phyloP scores from a whole-genome alignment of 345 rosid species.

The Hypericum perforatum region DNA sequence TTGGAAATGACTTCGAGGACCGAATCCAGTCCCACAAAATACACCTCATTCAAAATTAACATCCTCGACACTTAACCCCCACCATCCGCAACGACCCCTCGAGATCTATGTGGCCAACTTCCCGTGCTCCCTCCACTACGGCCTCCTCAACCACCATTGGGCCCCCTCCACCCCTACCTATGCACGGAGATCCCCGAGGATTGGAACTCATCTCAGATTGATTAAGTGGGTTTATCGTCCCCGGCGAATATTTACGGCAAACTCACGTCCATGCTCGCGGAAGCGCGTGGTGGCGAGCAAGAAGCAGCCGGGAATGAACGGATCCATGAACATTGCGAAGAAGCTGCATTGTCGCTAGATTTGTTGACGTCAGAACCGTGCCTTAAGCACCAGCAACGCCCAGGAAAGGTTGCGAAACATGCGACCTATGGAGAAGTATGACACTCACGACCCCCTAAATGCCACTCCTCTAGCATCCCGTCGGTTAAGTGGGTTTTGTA shows the following conservation, averaged over 20 bases:
- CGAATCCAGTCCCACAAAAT: too few relatives aligned
- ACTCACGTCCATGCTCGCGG: conserved; percentile 68
- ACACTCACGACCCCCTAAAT: conserved; percentile 93
- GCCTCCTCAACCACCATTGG: conserved; percentile 69
- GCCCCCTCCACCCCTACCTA: conserved; percentile 38
- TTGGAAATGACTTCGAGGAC: too few relatives aligned
- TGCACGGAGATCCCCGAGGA: conserved; percentile 54
- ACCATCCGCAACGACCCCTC: conserved; percentile 22
- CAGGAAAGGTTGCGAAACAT: conserved; percentile 66
- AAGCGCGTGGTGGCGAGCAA: conserved; percentile 55
- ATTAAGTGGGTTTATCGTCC: too few relatives aligned
- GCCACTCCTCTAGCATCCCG: conserved; percentile 56
- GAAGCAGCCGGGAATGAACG: conserved; percentile 48
- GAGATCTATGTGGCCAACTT: conserved; percentile 68
- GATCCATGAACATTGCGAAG: conserved; percentile 64
- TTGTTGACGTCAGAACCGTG: conserved; percentile 45
- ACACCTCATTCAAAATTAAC: too few relatives aligned
- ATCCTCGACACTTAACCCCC: too few relatives aligned
- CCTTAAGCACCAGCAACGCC: conserved; percentile 53
- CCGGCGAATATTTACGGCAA: conserved; percentile 72
- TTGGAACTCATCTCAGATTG: too few relatives aligned
- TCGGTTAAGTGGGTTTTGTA: too few relatives aligned
- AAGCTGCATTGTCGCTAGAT: conserved; percentile 75
- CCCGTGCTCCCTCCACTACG: conserved; percentile 79
- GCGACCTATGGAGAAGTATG: conserved; percentile 74